Evolutionary conservation across 768 basidiomycete species (phyloP).

Genomic region (Lactifluus piperatus): DNA sequence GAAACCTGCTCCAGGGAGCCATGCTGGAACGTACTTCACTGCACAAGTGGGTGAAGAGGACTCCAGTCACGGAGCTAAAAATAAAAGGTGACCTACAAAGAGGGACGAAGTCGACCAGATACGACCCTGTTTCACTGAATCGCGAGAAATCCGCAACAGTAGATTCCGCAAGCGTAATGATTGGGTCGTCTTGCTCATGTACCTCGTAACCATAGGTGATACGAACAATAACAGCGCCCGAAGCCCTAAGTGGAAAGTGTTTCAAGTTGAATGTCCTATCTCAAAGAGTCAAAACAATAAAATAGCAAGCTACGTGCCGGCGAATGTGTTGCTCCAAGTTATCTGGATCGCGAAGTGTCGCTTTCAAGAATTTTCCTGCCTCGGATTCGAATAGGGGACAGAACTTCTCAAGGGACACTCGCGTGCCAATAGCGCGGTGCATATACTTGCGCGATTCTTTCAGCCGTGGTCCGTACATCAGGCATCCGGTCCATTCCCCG

Average conservation of each 20-base stretch:
- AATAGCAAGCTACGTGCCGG: background rate
- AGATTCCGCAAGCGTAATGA: background rate
- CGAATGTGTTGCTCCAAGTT: background rate
- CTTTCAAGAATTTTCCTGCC: background rate
- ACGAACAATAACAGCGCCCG: constrained; percentile 19
- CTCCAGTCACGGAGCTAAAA: background rate
- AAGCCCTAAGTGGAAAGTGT: background rate
- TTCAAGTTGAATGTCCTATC: background rate
- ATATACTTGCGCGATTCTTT: constrained; percentile 2
- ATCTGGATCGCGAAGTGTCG: background rate
- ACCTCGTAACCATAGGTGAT: constrained; percentile 23
- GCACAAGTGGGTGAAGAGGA: background rate
- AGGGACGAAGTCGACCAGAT: background rate
- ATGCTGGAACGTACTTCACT: constrained; percentile 1
- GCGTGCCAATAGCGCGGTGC: background rate
- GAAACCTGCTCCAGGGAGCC: constrained; percentile 4
- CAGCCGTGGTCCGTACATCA: background rate
- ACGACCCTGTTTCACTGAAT: background rate
- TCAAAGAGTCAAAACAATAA: too few relatives aligned
- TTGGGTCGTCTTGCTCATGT: background rate
- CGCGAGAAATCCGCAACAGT: background rate
- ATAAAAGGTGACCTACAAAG: background rate
- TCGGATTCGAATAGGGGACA: background rate
- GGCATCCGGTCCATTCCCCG: background rate
- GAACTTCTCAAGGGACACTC: background rate